These are phyloP conservation scores for Tylopilus subfusipes DNA, from an alignment of 768 basidiomycete species.

Conservation along the genomic window DNA sequence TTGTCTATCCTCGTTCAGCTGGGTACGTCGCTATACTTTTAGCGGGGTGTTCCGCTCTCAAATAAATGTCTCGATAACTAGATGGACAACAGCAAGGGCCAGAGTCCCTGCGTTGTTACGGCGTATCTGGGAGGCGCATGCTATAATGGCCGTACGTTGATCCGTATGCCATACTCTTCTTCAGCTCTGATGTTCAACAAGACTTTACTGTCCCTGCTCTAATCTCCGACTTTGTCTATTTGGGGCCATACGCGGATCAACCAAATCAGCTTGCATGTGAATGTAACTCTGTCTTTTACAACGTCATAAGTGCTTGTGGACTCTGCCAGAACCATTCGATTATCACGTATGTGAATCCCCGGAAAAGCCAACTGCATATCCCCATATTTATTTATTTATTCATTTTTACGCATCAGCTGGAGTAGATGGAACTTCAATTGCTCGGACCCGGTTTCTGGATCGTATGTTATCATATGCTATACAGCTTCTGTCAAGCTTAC, in stretches of 20 bases:
- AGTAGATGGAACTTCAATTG: constrained; percentile 49
- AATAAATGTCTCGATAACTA: constrained; percentile 1
- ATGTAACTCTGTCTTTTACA: constrained; percentile 57
- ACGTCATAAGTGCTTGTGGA: constrained; percentile 54
- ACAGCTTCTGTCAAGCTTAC: neutral
- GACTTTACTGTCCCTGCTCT: constrained; percentile 37
- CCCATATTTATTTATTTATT: no score
- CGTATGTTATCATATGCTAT: constrained; percentile 15
- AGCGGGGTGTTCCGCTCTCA: neutral
- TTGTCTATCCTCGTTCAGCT: constrained; percentile 23
- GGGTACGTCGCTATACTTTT: constrained; percentile 21
- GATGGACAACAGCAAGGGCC: constrained; percentile 42
- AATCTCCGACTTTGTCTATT: no score
- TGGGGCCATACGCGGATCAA: constrained; percentile 8
- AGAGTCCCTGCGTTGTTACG: constrained; percentile 45
- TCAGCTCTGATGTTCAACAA: constrained; percentile 17
- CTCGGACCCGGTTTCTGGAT: constrained; percentile 30
- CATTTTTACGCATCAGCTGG: constrained; percentile 39
- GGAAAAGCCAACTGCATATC: neutral
- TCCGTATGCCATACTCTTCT: constrained; percentile 6
- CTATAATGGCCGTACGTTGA: constrained; percentile 38
- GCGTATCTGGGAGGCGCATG: constrained; percentile 45
- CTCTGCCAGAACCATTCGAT: constrained; percentile 48
- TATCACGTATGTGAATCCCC: constrained; percentile 29
- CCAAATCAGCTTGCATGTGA: constrained; percentile 41